phyloP scores from a whole-genome alignment of 768 basidiomycete genomes.

The Clitopilus hobsonii region DNA sequence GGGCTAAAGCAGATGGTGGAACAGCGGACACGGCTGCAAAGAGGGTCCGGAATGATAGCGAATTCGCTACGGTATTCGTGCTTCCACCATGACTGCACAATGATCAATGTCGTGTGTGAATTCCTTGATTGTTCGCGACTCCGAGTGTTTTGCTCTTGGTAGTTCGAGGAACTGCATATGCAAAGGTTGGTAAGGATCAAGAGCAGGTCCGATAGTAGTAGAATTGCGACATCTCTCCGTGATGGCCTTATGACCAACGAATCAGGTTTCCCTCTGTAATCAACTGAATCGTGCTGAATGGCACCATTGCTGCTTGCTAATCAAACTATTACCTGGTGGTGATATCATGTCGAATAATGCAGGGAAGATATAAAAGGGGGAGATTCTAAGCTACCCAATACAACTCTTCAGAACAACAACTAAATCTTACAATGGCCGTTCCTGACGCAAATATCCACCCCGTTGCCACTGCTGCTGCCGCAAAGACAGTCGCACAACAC shows the following conservation, averaged over 20 bases:
- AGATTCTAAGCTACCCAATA: neutral
- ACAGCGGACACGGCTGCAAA: neutral
- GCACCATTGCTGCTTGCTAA: neutral
- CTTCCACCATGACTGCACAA: neutral
- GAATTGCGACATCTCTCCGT: too few relatives aligned
- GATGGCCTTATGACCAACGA: too few relatives aligned
- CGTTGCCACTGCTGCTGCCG: slow-evolving; percentile 52
- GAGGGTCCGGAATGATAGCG: neutral
- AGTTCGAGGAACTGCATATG: too few relatives aligned
- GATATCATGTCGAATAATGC: neutral
- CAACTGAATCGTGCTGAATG: too few relatives aligned
- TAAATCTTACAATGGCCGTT: slow-evolving; percentile 23
- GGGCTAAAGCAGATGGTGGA: slow-evolving; percentile 7
- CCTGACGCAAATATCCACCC: slow-evolving; percentile 55
- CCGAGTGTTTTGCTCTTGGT: too few relatives aligned
- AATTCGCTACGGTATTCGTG: neutral
- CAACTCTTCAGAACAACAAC: neutral
- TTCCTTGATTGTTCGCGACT: too few relatives aligned
- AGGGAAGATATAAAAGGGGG: neutral
- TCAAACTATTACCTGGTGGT: neutral
- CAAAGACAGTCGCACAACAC: slow-evolving; percentile 46
- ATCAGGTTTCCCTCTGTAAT: neutral
- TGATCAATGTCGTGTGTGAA: too few relatives aligned
- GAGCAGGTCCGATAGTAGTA: too few relatives aligned
- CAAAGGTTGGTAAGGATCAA: too few relatives aligned